Conservation (phyloP, 2,329 filamentous ascomycete genomes). For the Ophiobolus disseminans region DNA sequence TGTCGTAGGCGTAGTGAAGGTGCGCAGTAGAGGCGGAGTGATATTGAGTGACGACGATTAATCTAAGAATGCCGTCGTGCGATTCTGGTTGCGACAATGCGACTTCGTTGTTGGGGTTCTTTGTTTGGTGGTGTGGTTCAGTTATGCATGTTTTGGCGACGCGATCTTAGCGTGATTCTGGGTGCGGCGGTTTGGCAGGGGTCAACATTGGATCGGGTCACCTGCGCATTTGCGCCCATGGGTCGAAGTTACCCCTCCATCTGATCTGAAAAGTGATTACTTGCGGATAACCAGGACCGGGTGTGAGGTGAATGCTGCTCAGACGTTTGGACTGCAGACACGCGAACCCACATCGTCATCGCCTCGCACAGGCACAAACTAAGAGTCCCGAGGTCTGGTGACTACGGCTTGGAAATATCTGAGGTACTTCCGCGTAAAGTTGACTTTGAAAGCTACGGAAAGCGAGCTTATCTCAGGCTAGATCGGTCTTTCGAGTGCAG, state of each 20-base stretch:
- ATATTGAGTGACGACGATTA: background rate
- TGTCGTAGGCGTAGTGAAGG: conserved; percentile 7
- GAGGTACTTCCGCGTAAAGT: conserved; percentile 9
- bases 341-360: too few relatives aligned
- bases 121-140: conserved; percentile 14
- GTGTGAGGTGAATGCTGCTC: too few relatives aligned
- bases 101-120: conserved; percentile 7
- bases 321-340: too few relatives aligned
- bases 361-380: too few relatives aligned
- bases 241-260: conserved; percentile 3
- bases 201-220: too few relatives aligned
- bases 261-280: too few relatives aligned
- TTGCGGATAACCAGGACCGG: too few relatives aligned
- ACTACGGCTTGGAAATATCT: too few relatives aligned
- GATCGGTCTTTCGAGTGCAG: conserved; percentile 4
- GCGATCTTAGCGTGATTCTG: conserved; percentile 32
- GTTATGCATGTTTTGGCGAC: conserved; percentile 19
- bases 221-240: conserved; percentile 8
- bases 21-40: background rate
- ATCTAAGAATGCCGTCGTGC: background rate
- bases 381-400: too few relatives aligned
- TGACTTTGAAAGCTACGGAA: background rate
- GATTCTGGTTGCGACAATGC: conserved; percentile 10
- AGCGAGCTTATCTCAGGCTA: conserved; percentile 12
- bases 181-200: too few relatives aligned